phyloP scores from a whole-genome alignment of 1,284 basidiomycete genomes.

The Phellopilus nigrolimitatus region DNA sequence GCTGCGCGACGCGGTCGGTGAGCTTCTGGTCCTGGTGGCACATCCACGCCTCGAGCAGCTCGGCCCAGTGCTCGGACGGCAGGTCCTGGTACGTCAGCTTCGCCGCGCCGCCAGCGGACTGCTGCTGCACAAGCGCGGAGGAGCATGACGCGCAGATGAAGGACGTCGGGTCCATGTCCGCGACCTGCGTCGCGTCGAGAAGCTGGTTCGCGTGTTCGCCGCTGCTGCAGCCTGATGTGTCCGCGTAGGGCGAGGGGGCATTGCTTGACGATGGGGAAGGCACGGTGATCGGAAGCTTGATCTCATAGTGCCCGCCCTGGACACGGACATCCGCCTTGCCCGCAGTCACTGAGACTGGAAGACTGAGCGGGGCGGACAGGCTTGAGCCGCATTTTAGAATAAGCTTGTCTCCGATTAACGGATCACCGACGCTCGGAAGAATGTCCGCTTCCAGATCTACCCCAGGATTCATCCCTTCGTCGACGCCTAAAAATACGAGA shows the following conservation, averaged over 20 bases:
- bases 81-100: constrained; percentile 69
- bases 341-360: constrained; percentile 60
- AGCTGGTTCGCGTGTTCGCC: constrained; percentile 39
- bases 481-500: constrained; percentile 50
- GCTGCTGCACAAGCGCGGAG: constrained; percentile 57
- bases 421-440: constrained; percentile 26
- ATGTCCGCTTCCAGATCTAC: constrained; percentile 26
- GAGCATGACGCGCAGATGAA: constrained; percentile 75
- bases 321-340: constrained; percentile 58
- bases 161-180: constrained; percentile 45
- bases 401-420: constrained; percentile 47
- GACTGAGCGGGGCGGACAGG: constrained; percentile 51
- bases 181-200: constrained; percentile 67
- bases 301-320: constrained; percentile 59
- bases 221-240: constrained; percentile 15
- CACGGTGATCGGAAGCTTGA: constrained; percentile 49
- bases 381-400: constrained; percentile 55
- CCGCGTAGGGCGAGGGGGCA: constrained; percentile 8
- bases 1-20: constrained; percentile 61
- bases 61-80: constrained; percentile 95
- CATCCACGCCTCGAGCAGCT: constrained; percentile 97
- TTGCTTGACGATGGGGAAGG: constrained; percentile 19
- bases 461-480: constrained; percentile 21
- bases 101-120: constrained; percentile 27
- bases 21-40: constrained; percentile 89